Evolutionary conservation across 2,329 filamentous ascomycete genomes (phyloP).

Genomic region (Epicoccum sorghinum): DNA sequence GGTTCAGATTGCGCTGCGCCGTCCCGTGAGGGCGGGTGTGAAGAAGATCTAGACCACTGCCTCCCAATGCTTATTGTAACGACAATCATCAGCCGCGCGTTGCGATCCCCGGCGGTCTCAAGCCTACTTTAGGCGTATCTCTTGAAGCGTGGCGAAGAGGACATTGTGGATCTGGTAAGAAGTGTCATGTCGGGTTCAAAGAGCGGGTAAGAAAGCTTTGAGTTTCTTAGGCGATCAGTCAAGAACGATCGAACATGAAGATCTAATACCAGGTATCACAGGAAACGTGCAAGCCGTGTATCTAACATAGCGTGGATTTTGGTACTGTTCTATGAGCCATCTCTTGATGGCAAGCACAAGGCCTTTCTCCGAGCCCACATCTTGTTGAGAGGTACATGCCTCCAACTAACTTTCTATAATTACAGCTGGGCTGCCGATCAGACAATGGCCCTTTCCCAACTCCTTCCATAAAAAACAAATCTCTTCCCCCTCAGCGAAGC

Average conservation of each 20-base stretch:
- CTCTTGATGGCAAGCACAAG: background rate
- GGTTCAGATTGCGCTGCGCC: slow-evolving; percentile 15
- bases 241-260: no score
- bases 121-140: background rate
- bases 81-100: slow-evolving; percentile 23
- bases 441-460: background rate
- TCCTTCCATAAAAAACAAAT: background rate
- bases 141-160: no score
- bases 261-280: no score
- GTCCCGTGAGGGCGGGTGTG: slow-evolving; percentile 22
- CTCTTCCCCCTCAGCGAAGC: background rate
- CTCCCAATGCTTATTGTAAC: slow-evolving; percentile 46
- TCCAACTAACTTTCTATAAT: background rate
- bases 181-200: no score
- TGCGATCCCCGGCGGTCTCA: background rate
- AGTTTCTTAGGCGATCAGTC: background rate
- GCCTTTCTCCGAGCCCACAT: background rate
- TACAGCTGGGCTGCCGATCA: background rate
- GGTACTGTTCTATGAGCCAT: background rate
- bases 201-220: background rate
- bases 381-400: background rate
- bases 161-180: no score
- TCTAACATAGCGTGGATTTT: background rate
- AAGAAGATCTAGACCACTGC: slow-evolving; percentile 37
- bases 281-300: no score